Base-by-base conservation (phyloP, 2,329 filamentous ascomycete species). In the Setomelanomma holmii region DNA sequence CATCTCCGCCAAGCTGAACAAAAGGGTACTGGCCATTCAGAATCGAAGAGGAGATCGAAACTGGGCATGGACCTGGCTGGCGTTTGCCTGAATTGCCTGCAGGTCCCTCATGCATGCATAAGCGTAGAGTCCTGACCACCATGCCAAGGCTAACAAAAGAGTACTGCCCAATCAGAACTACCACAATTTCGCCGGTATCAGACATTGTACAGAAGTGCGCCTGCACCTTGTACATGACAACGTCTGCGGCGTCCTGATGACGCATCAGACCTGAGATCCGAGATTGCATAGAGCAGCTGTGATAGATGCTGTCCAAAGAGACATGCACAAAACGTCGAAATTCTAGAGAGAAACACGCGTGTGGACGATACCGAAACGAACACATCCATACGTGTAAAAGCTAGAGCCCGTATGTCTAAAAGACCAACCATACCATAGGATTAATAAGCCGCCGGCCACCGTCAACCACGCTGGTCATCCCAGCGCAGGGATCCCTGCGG, bases 131-230 rank as follows among this genome's bases (percentile, higher is more conserved):
- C 30, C 22, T 35, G 14, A 30, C 16, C 14, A 4, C 23, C 19
- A n/a, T 39, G 54, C 54, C 54, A 60, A 60, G 57, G 1, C 36
- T 20, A 51, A 46, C 55, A 58, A 50, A 61, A 58, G 50, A 24
- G 21, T 20, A 56, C 38, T 52, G 27, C 2, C 58, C 58, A 61
- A 35, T 34, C 11, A 44, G 10, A 30, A 6, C 12, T 30, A 30
- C 24, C 24, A 7, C 24, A 6, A 12, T 30, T 30, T n/a, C n/a
- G 24, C 7, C 12, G 6, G 24, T 30, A 7, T 30, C 24, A 30
- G 7, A 30, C 24, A 12, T 12, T 30, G 24, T 6, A 6, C 24
- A 12, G 24, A 30, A 30, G 24, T 30, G 24, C 24, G 24, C 24
- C 24, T 23, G 3, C 39, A 41, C 20, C 20, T 22, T 22, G 19